These are phyloP conservation scores for Colletotrichum magnum DNA, from an alignment of 2,329 filamentous ascomycete genomes.

Conservation along the genomic window DNA sequence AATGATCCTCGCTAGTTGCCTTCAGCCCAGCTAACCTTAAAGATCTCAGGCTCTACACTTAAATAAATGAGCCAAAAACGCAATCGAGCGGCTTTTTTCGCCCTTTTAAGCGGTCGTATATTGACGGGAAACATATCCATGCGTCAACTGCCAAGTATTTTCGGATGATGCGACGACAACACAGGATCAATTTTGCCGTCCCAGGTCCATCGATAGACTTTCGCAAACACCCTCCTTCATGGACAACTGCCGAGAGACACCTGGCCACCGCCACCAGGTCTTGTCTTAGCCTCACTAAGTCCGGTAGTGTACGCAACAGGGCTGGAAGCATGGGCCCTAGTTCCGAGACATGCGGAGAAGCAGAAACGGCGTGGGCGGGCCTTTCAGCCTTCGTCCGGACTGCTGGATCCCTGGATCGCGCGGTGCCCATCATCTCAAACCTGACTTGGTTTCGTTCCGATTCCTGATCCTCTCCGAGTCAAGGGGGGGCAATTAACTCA, in stretches of 20 bases:
- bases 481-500: background rate
- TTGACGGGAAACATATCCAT: background rate
- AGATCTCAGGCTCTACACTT: too few relatives aligned
- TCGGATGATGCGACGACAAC: background rate
- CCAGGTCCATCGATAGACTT: background rate
- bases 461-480: background rate
- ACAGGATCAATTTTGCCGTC: background rate
- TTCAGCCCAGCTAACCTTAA: too few relatives aligned
- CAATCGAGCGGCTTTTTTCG: background rate
- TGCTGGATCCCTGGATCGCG: conserved; percentile 8
- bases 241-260: conserved; percentile 15
- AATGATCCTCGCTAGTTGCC: too few relatives aligned
- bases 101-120: conserved; percentile 2
- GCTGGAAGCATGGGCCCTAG: background rate
- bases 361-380: background rate
- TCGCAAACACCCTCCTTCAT: background rate
- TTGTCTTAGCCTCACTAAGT: conserved; percentile 2
- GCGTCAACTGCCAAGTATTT: background rate
- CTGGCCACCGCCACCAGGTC: background rate
- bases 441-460: conserved; percentile 16
- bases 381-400: conserved; percentile 13
- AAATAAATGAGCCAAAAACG: too few relatives aligned
- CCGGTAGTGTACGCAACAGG: background rate
- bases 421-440: conserved; percentile 3
- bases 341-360: background rate